Conservation (phyloP, 2,329 filamentous ascomycete species). For the Lanzia echinophila region DNA sequence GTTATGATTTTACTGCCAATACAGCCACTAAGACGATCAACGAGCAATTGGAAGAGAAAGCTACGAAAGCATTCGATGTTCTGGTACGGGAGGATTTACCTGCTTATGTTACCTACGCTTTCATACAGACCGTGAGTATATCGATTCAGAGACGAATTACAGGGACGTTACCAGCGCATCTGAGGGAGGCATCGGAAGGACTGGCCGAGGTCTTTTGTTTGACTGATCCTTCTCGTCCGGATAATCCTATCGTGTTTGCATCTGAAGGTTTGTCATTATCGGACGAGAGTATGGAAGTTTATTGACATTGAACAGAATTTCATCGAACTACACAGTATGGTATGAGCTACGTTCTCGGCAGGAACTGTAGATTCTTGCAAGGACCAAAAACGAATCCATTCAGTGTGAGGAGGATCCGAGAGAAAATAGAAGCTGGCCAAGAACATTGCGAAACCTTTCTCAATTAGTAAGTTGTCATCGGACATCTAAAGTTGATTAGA, state of each 20-base stretch:
- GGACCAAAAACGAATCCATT: slow-evolving; percentile 62
- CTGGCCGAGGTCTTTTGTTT: slow-evolving; percentile 72
- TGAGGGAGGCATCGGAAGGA: slow-evolving; percentile 65
- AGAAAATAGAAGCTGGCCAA: slow-evolving; percentile 54
- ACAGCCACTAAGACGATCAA: slow-evolving; percentile 49
- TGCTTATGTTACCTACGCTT: slow-evolving; percentile 63
- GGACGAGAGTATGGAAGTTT: not conserved
- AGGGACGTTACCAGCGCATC: slow-evolving; percentile 55
- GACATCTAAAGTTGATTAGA: not conserved
- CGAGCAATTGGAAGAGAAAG: slow-evolving; percentile 52
- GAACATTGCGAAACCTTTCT: slow-evolving; percentile 69
- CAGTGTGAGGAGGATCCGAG: slow-evolving; percentile 54
- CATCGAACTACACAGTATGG: slow-evolving; percentile 70
- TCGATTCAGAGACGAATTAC: slow-evolving; percentile 63
- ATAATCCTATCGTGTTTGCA: slow-evolving; percentile 72
- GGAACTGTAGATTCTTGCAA: slow-evolving; percentile 74
- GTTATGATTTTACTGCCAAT: slow-evolving; percentile 47
- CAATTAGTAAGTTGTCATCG: slow-evolving; percentile 51
- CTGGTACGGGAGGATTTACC: slow-evolving; percentile 63
- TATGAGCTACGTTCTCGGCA: slow-evolving; percentile 64
- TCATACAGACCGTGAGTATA: slow-evolving; percentile 61
- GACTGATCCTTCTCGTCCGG: slow-evolving; percentile 64
- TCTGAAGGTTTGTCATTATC: slow-evolving; percentile 52
- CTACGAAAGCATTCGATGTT: slow-evolving; percentile 56
- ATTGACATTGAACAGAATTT: slow-evolving; percentile 48